Base-by-base conservation (phyloP, 1,139 yeast genomes). In the Saccharomyces hybrid region DNA sequence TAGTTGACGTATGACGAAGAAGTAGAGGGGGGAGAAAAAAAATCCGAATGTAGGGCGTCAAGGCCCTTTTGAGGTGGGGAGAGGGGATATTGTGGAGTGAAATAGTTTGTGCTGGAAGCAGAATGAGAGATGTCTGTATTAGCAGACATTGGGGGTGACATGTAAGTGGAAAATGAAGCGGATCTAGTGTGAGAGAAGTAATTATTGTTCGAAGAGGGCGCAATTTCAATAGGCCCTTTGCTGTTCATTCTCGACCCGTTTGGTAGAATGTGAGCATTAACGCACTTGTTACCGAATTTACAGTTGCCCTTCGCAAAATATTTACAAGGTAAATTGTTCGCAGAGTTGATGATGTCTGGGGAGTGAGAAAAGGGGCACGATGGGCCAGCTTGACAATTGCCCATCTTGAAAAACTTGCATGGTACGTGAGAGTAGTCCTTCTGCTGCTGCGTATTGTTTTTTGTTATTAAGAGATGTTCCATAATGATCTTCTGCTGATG, bases 281-380 rank as follows among this genome's bases (percentile, higher is more conserved):
- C 97, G 75, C 98, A 91, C 67, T 88, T 90, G 54, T 82, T 75
- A 2, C 98, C 98, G 72, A 91, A 91, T 71, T 89, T 90, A 71
- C 98, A 91, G 68, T 89, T 89, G 13, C 98, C 98, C 73, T 88
- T 88, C 66, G 87, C 95, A 70, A 88, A 91, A 70, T 90, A 91
- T 75, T 89, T 90, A 76, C 98, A 91, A 7, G 96, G 95, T 32
- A 86, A 79, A 59, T 80, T 81, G 58, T 85, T 90, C 47, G 78
- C 64, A 3, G 61, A 74, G 31, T 50, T 47, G 31, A 54, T 52
- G 32, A 32, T 34, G 16, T 79, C 71, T 54, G 82, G 71, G 49
- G 87, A 80, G 69, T 93, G 98, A 48, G 95, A 85, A 66, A 93
- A 93, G 1, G 97, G 97, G 70, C 98, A 93, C 1, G 93, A 78